phyloP scores from a whole-genome alignment of 169 alveolate species.

The Amoebophrya sp. region DNA sequence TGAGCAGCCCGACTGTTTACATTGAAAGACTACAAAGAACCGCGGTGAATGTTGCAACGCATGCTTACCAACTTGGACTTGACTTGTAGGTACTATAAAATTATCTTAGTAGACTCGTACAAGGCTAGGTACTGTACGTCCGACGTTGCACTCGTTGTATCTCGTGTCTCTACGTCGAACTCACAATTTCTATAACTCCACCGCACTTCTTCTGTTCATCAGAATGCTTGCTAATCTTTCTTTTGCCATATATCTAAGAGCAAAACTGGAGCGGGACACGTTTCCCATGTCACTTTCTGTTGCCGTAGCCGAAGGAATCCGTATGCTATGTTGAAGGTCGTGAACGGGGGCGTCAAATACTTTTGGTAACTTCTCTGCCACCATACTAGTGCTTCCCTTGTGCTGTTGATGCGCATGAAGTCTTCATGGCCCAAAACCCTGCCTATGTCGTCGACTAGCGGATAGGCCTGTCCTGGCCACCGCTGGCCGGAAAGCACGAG shows the following conservation, averaged over 20 bases:
- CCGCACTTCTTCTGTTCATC: too few species aligned
- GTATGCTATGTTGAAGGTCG: not conserved
- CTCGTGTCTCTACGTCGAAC: not conserved
- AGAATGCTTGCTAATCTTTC: too few species aligned
- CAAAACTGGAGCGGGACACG: not conserved
- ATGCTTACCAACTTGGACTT: too few species aligned
- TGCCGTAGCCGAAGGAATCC: not conserved
- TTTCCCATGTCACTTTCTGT: not conserved
- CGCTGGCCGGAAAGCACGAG: not conserved
- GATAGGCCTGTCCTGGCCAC: not conserved
- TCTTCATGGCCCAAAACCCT: not conserved
- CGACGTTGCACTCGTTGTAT: too few species aligned
- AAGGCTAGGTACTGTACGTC: too few species aligned
- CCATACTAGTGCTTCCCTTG: not conserved
- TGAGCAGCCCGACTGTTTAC: not conserved
- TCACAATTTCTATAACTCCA: not conserved
- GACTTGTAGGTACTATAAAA: too few species aligned
- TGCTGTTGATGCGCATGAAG: not conserved
- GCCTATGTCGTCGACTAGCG: not conserved
- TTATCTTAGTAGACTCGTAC: too few species aligned
- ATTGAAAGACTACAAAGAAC: too few species aligned
- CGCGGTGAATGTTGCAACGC: too few species aligned
- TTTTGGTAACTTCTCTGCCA: not conserved
- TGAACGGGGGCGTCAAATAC: not conserved
- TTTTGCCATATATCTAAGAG: too few species aligned